Evolutionary conservation across 1,284 basidiomycete species (phyloP), one percentile per base, ranked within the genome.

Genomic region (Tilletiopsis washingtonensis): DNA sequence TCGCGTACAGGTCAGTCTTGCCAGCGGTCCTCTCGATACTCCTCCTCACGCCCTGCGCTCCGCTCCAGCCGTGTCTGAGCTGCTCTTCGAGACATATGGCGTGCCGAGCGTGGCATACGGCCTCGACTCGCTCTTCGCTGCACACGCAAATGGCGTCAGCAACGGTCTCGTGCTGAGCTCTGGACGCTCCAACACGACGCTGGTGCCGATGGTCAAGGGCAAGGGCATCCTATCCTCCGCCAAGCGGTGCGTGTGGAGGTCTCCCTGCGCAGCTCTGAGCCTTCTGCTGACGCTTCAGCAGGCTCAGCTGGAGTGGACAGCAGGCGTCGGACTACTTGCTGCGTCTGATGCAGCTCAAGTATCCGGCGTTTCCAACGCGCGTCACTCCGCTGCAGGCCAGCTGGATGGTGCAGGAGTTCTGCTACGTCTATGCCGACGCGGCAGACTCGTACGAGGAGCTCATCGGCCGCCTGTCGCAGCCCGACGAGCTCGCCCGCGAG

Each of bases 71-170:
- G 94, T 91, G 23, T 91, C 91, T 1, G 94, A 99, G 71, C 81
- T 99, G 21, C 81, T 98, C 74, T 99, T 99, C 70, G 94, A 99
- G 76, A 82, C 84, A 42, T 99, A 98, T 73, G 80, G 80, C 15
- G 88, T 85, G 1, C 91, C 91, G 0, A 84, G 84, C 2, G 79
- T 97, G 40, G 80, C 86, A 14, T 98, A 88, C 74, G 89, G 88
- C 51, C 77, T 97, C 57, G 94, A 99, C 71, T 85, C 86, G 5
- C 77, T 93, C 51, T 93, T 96, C 80, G 90, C 91, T 1, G 91
- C 94, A 66, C 89, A 79, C 43, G 54, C 63, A 20, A 73, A 73
- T 41, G 48, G 56, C 9, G 53, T 71, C 15, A 53, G 52, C 5
- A 59, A 71, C 19, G 64, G 66, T 1, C 56, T 73, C 6, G 37